These are phyloP conservation scores for Colletotrichum salicis DNA, from an alignment of 2,329 filamentous ascomycete genomes.

Conservation along the genomic window DNA sequence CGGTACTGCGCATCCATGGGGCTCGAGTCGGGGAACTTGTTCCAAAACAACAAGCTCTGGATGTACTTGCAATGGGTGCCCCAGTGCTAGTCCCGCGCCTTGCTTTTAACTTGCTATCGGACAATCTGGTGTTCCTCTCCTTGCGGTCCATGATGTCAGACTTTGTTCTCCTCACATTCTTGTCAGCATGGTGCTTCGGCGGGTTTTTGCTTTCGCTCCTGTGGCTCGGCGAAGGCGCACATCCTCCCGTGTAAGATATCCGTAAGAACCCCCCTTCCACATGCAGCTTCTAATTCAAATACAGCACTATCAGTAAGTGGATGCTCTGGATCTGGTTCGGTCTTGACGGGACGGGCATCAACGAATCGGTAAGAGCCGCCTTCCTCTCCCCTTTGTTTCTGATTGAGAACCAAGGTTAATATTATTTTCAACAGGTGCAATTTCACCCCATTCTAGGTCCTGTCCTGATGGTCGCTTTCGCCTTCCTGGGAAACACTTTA, in stretches of 20 bases:
- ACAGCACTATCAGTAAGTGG: conserved; percentile 81
- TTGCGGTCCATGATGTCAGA: conserved; percentile 87
- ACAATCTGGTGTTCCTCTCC: conserved; percentile 86
- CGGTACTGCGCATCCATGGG: conserved; percentile 74
- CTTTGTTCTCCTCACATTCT: conserved; percentile 79
- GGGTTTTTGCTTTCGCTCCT: conserved; percentile 83
- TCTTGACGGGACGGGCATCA: conserved; percentile 76
- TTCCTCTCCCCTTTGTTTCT: neutral
- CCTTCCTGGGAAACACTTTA: conserved; percentile 86
- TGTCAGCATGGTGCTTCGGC: conserved; percentile 85
- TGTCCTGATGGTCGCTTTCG: conserved; percentile 82
- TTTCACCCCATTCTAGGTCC: conserved; percentile 86
- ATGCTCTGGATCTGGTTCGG: conserved; percentile 96
- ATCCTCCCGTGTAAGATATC: conserved; percentile 64
- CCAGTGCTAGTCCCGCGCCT: conserved; percentile 81
- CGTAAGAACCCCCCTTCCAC: no score
- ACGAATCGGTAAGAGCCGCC: conserved; percentile 58
- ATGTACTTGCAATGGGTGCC: conserved; percentile 82
- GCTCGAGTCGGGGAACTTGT: conserved; percentile 60
- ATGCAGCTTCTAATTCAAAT: conserved; percentile 1
- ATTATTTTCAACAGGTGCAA: conserved; percentile 58
- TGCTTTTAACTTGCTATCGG: conserved; percentile 84
- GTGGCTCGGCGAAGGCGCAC: conserved; percentile 77
- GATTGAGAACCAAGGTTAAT: conserved; percentile 21
- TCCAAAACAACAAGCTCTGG: conserved; percentile 74